Conservation (phyloP, 2,329 filamentous ascomycete species). For the Aspergillus udagawae region DNA sequence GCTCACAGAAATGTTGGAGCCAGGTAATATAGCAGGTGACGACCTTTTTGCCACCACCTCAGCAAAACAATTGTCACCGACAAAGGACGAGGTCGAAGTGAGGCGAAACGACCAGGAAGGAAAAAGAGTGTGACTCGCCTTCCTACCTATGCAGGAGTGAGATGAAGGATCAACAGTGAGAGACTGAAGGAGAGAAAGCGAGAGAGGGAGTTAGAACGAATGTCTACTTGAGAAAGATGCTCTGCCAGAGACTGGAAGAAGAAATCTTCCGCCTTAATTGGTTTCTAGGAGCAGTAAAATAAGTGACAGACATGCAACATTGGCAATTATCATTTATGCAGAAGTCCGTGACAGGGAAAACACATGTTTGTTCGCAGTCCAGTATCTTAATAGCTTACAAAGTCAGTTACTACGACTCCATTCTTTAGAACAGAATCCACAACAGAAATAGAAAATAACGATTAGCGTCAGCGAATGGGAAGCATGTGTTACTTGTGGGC, state of each 20-base stretch:
- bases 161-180: slow-evolving; percentile 15
- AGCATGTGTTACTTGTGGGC: slow-evolving; percentile 15
- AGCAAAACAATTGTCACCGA: neutral
- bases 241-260: slow-evolving; percentile 6
- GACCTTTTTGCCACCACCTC: neutral
- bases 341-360: slow-evolving; percentile 15
- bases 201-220: slow-evolving; percentile 21
- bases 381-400: slow-evolving; percentile 14
- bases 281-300: slow-evolving; percentile 11
- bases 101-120: slow-evolving; percentile 12
- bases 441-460: slow-evolving; percentile 11
- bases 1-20: neutral
- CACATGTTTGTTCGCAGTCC: slow-evolving; percentile 21
- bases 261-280: slow-evolving; percentile 13
- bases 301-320: slow-evolving; percentile 16
- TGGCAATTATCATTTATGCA: slow-evolving; percentile 20
- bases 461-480: slow-evolving; percentile 6
- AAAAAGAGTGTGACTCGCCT: slow-evolving; percentile 21
- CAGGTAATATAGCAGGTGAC: neutral
- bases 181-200: slow-evolving; percentile 12
- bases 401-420: slow-evolving; percentile 10
- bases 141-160: slow-evolving; percentile 1
- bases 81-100: slow-evolving; percentile 3
- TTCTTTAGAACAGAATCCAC: slow-evolving; percentile 15
- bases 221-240: slow-evolving; percentile 16